Evolutionary conservation across 2,329 filamentous ascomycete species (phyloP).

Genomic region (Coniochaeta prunicola): DNA sequence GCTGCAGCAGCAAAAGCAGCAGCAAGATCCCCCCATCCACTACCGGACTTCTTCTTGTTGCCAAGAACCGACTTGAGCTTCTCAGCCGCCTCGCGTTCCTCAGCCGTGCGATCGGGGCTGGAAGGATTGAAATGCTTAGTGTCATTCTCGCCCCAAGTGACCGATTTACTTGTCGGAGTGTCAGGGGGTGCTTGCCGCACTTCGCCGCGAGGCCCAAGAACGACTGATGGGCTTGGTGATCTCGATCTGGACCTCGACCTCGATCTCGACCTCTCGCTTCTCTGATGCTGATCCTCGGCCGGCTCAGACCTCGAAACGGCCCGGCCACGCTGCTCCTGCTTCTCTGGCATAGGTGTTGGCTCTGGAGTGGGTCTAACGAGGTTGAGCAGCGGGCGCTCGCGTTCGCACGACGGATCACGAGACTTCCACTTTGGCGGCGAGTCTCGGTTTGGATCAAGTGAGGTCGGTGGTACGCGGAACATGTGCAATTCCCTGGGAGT

Average conservation of each 20-base stretch:
- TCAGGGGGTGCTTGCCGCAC: not conserved
- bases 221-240: not conserved
- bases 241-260: not conserved
- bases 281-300: constrained; percentile 1
- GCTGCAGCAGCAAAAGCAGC: constrained; percentile 37
- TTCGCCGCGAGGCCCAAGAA: not conserved
- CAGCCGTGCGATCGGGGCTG: constrained; percentile 10
- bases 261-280: constrained; percentile 7
- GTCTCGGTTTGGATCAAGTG: not conserved
- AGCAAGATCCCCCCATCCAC: constrained; percentile 45
- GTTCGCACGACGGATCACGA: constrained; percentile 46
- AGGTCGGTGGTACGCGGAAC: constrained; percentile 18
- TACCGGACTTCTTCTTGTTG: constrained; percentile 16
- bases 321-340: constrained; percentile 20
- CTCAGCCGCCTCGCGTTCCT: constrained; percentile 11
- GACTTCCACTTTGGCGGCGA: constrained; percentile 29
- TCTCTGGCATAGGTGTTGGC: constrained; percentile 41
- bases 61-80: not conserved
- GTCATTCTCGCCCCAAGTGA: constrained; percentile 3
- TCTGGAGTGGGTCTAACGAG: constrained; percentile 53
- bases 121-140: constrained; percentile 3
- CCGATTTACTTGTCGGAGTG: not conserved
- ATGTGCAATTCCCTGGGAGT: constrained; percentile 40
- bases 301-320: constrained; percentile 8
- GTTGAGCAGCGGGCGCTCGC: constrained; percentile 51